These are phyloP conservation scores for Blastosporella zonata DNA, from an alignment of 1,284 basidiomycete species.

Conservation along the genomic window DNA sequence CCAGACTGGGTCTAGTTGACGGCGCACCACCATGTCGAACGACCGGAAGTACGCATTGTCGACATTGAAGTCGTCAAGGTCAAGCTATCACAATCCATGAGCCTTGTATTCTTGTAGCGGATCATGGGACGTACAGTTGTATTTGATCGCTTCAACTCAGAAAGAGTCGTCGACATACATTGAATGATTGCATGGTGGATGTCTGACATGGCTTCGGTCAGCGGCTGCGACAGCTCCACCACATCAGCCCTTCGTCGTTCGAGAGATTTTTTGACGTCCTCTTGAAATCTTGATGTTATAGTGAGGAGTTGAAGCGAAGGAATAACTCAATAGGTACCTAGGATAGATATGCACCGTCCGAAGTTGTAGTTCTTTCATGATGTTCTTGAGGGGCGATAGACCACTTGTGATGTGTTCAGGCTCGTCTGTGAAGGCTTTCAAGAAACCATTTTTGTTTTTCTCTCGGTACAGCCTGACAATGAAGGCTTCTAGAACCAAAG, in stretches of 20 bases:
- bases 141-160: slow-evolving; percentile 89
- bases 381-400: slow-evolving; percentile 86
- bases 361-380: slow-evolving; percentile 91
- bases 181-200: slow-evolving; percentile 93
- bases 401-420: slow-evolving; percentile 94
- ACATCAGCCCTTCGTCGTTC: slow-evolving; percentile 87
- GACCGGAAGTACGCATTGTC: slow-evolving; percentile 94
- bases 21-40: slow-evolving; percentile 88
- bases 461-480: slow-evolving; percentile 87
- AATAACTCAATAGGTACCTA: slow-evolving; percentile 49
- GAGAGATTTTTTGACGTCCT: slow-evolving; percentile 77
- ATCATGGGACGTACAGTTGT: slow-evolving; percentile 53
- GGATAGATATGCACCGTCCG: slow-evolving; percentile 91
- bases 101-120: background rate
- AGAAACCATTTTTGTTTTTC: slow-evolving; percentile 84
- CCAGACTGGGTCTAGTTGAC: slow-evolving; percentile 93
- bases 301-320: background rate
- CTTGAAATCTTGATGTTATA: slow-evolving; percentile 71
- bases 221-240: slow-evolving; percentile 85
- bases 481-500: slow-evolving; percentile 85
- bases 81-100: slow-evolving; percentile 57
- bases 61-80: slow-evolving; percentile 90
- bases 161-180: slow-evolving; percentile 90
- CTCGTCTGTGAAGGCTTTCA: slow-evolving; percentile 97
- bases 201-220: slow-evolving; percentile 85